Conservation (phyloP, 192 early-diverging fungal genomes). For the Backusella macrospora region DNA sequence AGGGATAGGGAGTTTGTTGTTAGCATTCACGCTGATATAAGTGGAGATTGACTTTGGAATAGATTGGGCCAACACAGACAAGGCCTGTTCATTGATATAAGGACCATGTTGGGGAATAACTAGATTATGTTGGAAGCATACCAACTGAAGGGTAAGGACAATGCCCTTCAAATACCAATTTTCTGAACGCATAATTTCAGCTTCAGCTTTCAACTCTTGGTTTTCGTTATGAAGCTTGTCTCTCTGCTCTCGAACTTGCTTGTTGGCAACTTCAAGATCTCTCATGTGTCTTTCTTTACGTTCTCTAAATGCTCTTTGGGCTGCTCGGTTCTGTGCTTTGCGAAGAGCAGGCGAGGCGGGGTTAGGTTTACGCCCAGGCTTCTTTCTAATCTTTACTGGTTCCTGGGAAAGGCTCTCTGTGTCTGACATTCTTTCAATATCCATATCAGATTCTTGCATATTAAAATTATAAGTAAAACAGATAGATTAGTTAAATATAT, state of each 20-base stretch:
- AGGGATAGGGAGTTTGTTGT: constrained; percentile 32
- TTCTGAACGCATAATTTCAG: constrained; percentile 48
- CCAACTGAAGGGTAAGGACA: constrained; percentile 44
- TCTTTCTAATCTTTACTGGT: constrained; percentile 43
- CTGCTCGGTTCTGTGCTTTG: constrained; percentile 85
- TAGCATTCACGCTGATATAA: constrained; percentile 37
- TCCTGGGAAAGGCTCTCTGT: neutral
- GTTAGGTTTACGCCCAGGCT: constrained; percentile 64
- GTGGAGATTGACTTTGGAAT: constrained; percentile 30
- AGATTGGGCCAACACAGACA: constrained; percentile 26
- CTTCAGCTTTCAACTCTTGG: constrained; percentile 45
- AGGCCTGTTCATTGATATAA: constrained; percentile 34
- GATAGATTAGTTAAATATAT: neutral
- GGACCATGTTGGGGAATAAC: constrained; percentile 39
- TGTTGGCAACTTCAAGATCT: constrained; percentile 74
- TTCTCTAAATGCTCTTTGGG: constrained; percentile 87
- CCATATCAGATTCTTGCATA: neutral
- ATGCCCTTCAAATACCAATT: constrained; percentile 55
- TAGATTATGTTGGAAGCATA: constrained; percentile 34
- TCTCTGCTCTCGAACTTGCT: constrained; percentile 62
- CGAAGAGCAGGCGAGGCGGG: constrained; percentile 63
- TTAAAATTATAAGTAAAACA: neutral
- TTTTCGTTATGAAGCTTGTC: constrained; percentile 49
- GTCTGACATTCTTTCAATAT: neutral
- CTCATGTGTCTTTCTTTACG: constrained; percentile 79